Conservation (phyloP, 2,329 filamentous ascomycete species). For the Xylogone sp. region DNA sequence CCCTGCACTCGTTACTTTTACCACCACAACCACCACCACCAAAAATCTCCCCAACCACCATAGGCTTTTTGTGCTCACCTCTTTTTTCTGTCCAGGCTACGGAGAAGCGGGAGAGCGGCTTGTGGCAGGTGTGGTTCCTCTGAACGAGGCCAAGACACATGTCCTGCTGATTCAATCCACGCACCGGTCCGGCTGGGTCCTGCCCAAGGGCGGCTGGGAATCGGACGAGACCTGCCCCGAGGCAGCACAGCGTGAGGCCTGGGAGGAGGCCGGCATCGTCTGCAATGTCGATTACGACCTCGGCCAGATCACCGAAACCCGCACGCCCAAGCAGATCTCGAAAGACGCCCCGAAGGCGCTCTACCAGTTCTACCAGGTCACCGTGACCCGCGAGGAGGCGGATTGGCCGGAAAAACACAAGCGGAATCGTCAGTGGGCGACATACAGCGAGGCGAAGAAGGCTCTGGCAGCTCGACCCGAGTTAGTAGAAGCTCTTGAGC, state of each 20-base stretch:
- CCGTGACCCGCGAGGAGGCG: constrained; percentile 78
- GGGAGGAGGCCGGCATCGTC: constrained; percentile 95
- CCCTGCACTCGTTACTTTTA: too few relatives aligned
- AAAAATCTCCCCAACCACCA: too few relatives aligned
- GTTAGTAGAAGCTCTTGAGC: constrained; percentile 80
- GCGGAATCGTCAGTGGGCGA: constrained; percentile 86
- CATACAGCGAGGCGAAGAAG: constrained; percentile 75
- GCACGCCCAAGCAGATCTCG: constrained; percentile 70
- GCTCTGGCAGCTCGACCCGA: constrained; percentile 77
- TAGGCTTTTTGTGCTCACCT: constrained; percentile 28
- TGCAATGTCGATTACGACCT: constrained; percentile 82
- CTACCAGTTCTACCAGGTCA: constrained; percentile 83
- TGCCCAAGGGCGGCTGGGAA: constrained; percentile 98
- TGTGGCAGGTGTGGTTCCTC: constrained; percentile 89
- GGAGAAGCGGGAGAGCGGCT: constrained; percentile 88
- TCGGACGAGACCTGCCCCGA: constrained; percentile 84
- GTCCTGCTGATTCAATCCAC: constrained; percentile 94
- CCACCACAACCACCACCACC: too few relatives aligned
- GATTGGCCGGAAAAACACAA: constrained; percentile 96
- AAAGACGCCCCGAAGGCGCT: constrained; percentile 58
- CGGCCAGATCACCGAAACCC: constrained; percentile 79
- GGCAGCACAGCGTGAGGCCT: constrained; percentile 86
- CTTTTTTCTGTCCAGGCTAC: constrained; percentile 63
- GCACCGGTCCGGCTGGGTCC: constrained; percentile 86
- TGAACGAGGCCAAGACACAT: constrained; percentile 79